Evolutionary conservation across 768 basidiomycete species (phyloP).

Genomic region (Scleroderma bovista): DNA sequence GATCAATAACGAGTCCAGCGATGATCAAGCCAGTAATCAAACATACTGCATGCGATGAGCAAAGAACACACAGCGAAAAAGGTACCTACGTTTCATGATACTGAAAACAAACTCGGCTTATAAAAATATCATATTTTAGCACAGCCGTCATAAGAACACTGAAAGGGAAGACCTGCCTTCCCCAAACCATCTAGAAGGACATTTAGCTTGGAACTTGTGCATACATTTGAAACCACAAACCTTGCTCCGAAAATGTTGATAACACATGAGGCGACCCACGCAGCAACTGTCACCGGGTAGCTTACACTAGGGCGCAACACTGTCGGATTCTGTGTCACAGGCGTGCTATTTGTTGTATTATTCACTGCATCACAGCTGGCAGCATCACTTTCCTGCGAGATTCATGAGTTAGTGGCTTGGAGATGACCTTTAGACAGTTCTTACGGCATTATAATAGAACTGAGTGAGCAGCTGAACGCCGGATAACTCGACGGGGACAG

Average conservation of each 20-base stretch:
- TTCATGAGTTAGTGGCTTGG: slow-evolving; percentile 34
- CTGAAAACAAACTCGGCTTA: slow-evolving; percentile 63
- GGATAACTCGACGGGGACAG: slow-evolving; percentile 66
- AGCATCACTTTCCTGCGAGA: neutral
- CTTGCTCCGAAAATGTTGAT: slow-evolving; percentile 70
- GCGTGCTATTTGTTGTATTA: neutral
- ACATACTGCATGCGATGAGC: slow-evolving; percentile 35
- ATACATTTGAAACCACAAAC: slow-evolving; percentile 19
- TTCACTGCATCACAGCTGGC: neutral
- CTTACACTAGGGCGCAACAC: slow-evolving; percentile 10
- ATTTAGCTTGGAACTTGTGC: neutral
- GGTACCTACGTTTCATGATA: slow-evolving; percentile 50
- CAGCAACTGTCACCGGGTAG: slow-evolving; percentile 55
- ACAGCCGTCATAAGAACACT: too few species aligned
- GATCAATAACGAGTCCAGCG: slow-evolving; percentile 61
- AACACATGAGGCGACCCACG: slow-evolving; percentile 43
- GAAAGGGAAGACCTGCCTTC: slow-evolving; percentile 39
- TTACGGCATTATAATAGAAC: slow-evolving; percentile 52
- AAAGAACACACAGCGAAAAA: neutral
- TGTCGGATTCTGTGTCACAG: neutral
- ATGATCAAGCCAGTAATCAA: slow-evolving; percentile 56
- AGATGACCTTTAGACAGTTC: too few species aligned
- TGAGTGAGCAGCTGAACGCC: slow-evolving; percentile 63
- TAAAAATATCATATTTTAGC: slow-evolving; percentile 20
- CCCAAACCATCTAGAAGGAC: slow-evolving; percentile 48